Evolutionary conservation across 176 grass and related monocot genomes (phyloP), one percentile per base, ranked within the genome.

Genomic region (Themeda triandra): DNA sequence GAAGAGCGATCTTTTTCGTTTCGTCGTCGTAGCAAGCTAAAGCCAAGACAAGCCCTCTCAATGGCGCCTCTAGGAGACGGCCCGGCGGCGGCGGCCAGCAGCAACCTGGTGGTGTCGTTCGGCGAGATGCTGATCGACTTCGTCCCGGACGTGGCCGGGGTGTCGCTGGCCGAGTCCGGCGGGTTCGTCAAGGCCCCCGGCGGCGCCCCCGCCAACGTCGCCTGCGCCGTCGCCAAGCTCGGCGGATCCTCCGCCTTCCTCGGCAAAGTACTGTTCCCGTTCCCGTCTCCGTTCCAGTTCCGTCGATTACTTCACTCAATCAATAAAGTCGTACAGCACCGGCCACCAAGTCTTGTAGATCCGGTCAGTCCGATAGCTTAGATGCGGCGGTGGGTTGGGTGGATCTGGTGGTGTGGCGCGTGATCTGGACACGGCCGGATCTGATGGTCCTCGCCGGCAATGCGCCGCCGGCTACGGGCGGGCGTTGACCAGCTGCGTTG

Each of bases 101-200:
- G 10, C 13, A 82, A 73, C 74, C 78, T 97, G 10, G 91, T 97
- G 5, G 92, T 97, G 2, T 94, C 86, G 0, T 97, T 97, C 29
- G 95, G 95, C 6, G 95, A 97, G 88, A 97, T 97, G 95, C 86
- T 94, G 1, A 94, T 97, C 73, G 95, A 97, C 73, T 97, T 94
- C 88, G 92, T 97, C 5, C 95, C 92, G 0, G 84, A 97, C 83
- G 88, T 89, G 0, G 90, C 95, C 5, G 92, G 95, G 1, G 41
- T 97, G 28, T 97, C 95, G 12, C 95, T 97, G 0, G 95, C 92
- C 9, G 95, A 97, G 56, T 97, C 95, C 0, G 87, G 80, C 0
- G 95, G 95, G 2, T 97, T 97, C 88, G 72, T 97, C 69, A 97
- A 97, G 86, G 95, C 95, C 0, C 95, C 92, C 0, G 95, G 95